Percentiles rank a stretch among this genome's conserved stretches.
These are phyloP conservation scores for Sarcodon aspratus DNA, from an alignment of 768 basidiomycete species.

Conservation along the genomic window DNA sequence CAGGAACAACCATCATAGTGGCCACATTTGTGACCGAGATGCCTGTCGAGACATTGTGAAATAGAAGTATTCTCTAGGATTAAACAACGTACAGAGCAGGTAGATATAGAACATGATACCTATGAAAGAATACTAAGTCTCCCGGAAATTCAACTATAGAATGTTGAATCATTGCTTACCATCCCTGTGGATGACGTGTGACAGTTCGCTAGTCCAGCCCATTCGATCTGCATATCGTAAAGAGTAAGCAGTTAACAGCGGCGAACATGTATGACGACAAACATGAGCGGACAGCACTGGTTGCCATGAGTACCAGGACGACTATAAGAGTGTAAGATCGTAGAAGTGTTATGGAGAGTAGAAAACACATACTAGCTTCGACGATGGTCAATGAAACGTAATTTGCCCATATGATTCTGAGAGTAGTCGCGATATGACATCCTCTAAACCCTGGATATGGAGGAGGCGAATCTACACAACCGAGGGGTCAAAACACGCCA, in stretches of 20 bases:
- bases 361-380: not conserved
- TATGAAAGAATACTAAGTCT: no score
- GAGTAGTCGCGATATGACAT: not conserved
- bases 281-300: not conserved
- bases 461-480: not conserved
- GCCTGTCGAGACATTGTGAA: no score
- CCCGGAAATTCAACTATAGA: no score
- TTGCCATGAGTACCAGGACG: not conserved
- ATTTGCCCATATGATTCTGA: not conserved
- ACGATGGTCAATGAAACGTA: not conserved
- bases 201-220: not conserved
- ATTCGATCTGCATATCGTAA: not conserved
- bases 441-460: not conserved
- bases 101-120: no score
- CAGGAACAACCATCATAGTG: no score
- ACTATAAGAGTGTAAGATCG: not conserved
- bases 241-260: not conserved
- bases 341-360: not conserved
- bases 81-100: no score
- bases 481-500: not conserved
- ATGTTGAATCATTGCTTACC: not conserved
- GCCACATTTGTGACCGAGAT: no score
- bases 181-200: not conserved
- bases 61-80: no score
- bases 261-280: not conserved